These are phyloP conservation scores for Aspergillus alliaceus DNA, from an alignment of 2,329 filamentous ascomycete species.

Conservation along the genomic window DNA sequence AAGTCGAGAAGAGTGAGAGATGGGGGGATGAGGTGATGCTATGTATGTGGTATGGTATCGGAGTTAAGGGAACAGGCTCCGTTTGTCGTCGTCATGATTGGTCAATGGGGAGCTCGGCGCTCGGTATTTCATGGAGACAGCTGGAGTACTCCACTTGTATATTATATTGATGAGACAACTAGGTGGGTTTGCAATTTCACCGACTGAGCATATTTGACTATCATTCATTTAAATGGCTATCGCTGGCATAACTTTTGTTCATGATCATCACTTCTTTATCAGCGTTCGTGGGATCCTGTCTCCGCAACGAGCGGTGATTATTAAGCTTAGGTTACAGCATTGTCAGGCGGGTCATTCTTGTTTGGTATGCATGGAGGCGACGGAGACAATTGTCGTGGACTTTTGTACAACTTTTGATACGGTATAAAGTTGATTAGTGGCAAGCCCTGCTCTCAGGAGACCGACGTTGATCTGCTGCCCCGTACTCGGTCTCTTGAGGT, in stretches of 20 bases:
- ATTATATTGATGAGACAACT: too few species aligned
- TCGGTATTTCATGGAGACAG: too few species aligned
- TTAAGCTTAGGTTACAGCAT: background rate
- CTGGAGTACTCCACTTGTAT: too few species aligned
- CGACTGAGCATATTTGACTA: background rate
- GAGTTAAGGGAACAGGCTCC: too few species aligned
- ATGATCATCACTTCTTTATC: background rate
- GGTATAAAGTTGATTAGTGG: background rate
- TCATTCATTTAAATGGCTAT: background rate
- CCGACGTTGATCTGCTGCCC: background rate
- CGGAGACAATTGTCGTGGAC: background rate
- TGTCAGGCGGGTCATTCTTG: background rate
- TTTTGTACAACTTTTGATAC: background rate
- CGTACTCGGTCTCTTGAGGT: constrained; percentile 9
- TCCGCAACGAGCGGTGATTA: background rate
- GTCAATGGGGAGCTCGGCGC: too few species aligned
- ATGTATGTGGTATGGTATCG: background rate
- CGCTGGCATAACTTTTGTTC: background rate
- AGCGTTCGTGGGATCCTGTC: background rate
- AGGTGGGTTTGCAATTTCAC: too few species aligned
- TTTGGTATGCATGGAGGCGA: background rate
- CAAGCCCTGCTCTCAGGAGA: background rate
- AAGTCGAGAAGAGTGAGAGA: background rate
- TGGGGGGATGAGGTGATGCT: background rate
- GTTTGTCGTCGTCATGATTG: too few species aligned